A percentile compares a stretch with the other conserved stretches of the same genome.
phyloP scores from a whole-genome alignment of 176 grass and related monocot species.

The Musa itinerans region DNA sequence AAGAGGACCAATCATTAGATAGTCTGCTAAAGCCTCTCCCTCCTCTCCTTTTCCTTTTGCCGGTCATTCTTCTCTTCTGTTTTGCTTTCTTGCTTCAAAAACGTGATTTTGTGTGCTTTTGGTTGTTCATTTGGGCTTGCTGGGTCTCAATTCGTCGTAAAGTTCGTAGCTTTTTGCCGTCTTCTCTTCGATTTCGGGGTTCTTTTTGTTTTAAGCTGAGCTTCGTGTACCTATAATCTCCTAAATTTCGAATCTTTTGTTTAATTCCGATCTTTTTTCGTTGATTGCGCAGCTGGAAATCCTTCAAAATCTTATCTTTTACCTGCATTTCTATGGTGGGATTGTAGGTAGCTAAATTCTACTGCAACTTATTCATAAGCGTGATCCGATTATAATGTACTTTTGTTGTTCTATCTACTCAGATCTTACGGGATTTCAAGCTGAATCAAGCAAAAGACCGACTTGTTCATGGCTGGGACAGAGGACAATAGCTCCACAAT shows the following conservation, averaged over 20 bases:
- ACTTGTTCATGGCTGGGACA: conserved; percentile 29
- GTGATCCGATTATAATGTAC: background rate
- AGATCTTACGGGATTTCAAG: conserved; percentile 20
- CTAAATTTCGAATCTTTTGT: background rate
- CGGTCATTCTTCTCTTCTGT: conserved; percentile 12
- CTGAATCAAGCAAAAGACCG: background rate
- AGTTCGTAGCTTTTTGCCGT: background rate
- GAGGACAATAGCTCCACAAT: conserved; percentile 39
- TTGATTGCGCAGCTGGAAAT: background rate
- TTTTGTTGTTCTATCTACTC: conserved; percentile 16
- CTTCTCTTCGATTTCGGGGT: background rate
- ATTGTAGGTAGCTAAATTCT: background rate
- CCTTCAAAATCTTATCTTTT: background rate
- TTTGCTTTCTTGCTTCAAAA: conserved; percentile 6
- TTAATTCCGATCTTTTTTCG: background rate
- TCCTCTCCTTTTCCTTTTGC: conserved; percentile 21
- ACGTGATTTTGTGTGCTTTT: background rate
- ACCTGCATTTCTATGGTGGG: background rate
- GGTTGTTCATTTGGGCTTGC: background rate
- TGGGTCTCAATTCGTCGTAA: background rate
- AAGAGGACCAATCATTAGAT: conserved; percentile 42
- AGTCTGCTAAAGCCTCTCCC: conserved; percentile 11
- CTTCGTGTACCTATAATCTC: background rate
- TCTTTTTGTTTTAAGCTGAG: background rate
- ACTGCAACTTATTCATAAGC: too few relatives aligned